phyloP scores from a whole-genome alignment of 1,284 basidiomycete species.

The Cystobasidium sp. region DNA sequence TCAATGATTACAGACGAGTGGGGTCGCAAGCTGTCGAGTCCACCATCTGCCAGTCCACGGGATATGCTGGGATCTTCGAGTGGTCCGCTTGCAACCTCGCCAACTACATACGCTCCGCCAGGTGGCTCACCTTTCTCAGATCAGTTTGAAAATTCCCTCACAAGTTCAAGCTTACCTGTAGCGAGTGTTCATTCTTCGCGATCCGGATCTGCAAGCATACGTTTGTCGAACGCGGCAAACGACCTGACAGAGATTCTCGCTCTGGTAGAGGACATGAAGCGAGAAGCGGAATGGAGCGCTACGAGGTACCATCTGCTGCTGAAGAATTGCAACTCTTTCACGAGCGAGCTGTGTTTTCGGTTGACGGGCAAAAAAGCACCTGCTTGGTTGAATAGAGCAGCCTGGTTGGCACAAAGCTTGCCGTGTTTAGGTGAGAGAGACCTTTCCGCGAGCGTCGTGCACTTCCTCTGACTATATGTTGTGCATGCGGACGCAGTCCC shows the following conservation, averaged over 20 bases:
- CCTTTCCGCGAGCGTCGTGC: background rate
- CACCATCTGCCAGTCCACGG: background rate
- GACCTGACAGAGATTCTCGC: conserved; percentile 14
- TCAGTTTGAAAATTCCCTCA: too few species aligned
- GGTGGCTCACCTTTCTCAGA: background rate
- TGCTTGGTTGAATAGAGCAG: conserved; percentile 51
- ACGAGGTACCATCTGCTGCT: conserved; percentile 47
- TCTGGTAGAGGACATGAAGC: conserved; percentile 47
- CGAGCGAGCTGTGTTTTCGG: conserved; percentile 50
- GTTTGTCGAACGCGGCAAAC: background rate
- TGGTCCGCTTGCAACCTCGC: background rate
- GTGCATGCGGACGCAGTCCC: conserved; percentile 19
- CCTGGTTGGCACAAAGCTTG: conserved; percentile 38
- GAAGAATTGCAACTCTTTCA: conserved; percentile 55
- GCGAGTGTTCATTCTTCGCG: too few species aligned
- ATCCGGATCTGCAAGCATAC: background rate
- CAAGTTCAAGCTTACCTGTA: too few species aligned
- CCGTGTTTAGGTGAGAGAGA: conserved; percentile 31
- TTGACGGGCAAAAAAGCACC: conserved; percentile 52
- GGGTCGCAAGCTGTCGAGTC: conserved; percentile 18
- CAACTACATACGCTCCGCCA: background rate
- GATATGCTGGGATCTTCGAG: background rate
- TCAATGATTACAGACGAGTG: conserved; percentile 22
- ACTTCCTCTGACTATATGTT: background rate
- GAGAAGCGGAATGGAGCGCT: conserved; percentile 49